Evolutionary conservation across 305 asterid genomes (phyloP), one percentile per base, ranked within the genome.

Genomic region (Nicotiana rustica): DNA sequence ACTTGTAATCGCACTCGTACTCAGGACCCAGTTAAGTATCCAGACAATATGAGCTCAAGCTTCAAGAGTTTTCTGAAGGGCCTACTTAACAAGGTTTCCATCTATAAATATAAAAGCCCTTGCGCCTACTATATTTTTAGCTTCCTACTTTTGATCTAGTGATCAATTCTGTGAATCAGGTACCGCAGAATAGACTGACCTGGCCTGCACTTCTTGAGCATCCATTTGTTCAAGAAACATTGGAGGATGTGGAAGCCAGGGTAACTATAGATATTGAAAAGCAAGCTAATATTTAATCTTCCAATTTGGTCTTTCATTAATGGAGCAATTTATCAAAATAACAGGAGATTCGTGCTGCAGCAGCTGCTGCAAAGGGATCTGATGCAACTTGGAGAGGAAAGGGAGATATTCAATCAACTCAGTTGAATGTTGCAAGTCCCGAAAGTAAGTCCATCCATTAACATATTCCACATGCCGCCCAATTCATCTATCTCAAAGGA

Each of bases 171-270:
- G 69, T 55, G 83, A 68, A 87, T 49, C 90, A 97, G 99, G 93
- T 87, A 86, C 99, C 99, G 0, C 99, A 95, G 79, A 89, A 86
- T 84, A 93, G 99, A 90, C 89, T 97, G 84, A 88, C 95, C 33
- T 97, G 99, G 99, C 99, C 99, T 82, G 92, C 94, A 84, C 99
- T 97, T 90, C 97, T 95, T 82, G 98, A 95, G 82, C 99, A 97
- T 91, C 99, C 99, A 82, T 97, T 95, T 87, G 96, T 97, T 77
- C 88, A 89, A 86, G 98, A 93, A 82, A 84, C 87, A 81, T 73
- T 76, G 66, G 85, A 87, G 69, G 90, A 93, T 85, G 77, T 84
- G 84, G 95, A 88, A 56, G 92, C 90, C 82, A 90, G 92, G 90
- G 83, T 85, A 82, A 49, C 67, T 81, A 67, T 25, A 83, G 44